Percentiles rank a stretch among this genome's conserved stretches.
These are phyloP conservation scores for Corymbia citriodora DNA, from an alignment of 441 rosid genomes.

Conservation along the genomic window DNA sequence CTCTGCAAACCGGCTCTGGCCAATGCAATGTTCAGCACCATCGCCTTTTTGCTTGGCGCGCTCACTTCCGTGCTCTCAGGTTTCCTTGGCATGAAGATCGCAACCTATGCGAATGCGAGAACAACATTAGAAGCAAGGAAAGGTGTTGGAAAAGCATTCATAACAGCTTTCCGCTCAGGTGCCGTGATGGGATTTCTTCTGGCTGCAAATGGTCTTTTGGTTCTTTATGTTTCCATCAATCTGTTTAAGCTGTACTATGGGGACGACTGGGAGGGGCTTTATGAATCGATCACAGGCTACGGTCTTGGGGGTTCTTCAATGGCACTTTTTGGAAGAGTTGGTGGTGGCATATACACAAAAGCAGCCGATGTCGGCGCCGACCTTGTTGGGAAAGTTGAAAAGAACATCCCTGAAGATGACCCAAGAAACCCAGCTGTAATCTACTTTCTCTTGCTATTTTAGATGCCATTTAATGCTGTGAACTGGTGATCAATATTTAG, in stretches of 20 bases:
- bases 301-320: slow-evolving; percentile 63
- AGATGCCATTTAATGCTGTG: background rate
- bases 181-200: slow-evolving; percentile 51
- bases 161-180: slow-evolving; percentile 37
- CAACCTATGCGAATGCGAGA: slow-evolving; percentile 45
- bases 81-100: slow-evolving; percentile 50
- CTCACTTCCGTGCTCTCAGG: slow-evolving; percentile 43
- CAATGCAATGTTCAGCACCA: slow-evolving; percentile 33
- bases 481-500: background rate
- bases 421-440: slow-evolving; percentile 45
- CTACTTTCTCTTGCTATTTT: background rate
- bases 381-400: slow-evolving; percentile 41
- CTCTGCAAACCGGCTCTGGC: slow-evolving; percentile 42
- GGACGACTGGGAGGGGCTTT: slow-evolving; percentile 61
- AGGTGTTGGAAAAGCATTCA: slow-evolving; percentile 42
- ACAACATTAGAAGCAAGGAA: slow-evolving; percentile 47
- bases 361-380: slow-evolving; percentile 49
- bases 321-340: slow-evolving; percentile 71
- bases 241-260: slow-evolving; percentile 39
- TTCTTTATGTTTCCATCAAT: slow-evolving; percentile 32
- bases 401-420: slow-evolving; percentile 47
- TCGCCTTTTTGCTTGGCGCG: slow-evolving; percentile 52
- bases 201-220: slow-evolving; percentile 46
- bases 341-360: slow-evolving; percentile 59
- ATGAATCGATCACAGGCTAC: slow-evolving; percentile 66